phyloP scores from a whole-genome alignment of 1,139 yeast genomes.

The Geotrichum bryndzae region DNA sequence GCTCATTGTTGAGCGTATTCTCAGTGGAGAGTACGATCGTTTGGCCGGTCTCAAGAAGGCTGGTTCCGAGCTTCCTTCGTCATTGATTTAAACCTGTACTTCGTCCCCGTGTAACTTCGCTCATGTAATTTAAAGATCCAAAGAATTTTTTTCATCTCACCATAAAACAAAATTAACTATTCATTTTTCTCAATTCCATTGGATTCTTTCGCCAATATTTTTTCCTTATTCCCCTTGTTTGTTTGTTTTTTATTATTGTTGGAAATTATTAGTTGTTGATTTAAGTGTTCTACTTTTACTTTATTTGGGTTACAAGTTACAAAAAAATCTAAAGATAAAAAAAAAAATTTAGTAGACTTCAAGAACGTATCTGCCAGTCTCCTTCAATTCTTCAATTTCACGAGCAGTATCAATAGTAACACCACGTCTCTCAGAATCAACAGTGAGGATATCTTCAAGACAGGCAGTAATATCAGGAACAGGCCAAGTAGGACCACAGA shows the following conservation, averaged over 20 bases:
- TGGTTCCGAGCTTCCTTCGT: constrained; percentile 34
- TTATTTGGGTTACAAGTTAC: background rate
- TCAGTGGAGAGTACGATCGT: constrained; percentile 80
- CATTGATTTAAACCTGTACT: constrained; percentile 28
- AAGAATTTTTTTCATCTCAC: background rate
- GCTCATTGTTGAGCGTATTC: constrained; percentile 71
- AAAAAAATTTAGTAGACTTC: constrained; percentile 64
- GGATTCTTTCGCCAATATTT: background rate
- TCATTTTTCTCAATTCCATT: background rate
- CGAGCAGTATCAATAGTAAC: constrained; percentile 64
- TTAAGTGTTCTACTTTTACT: background rate
- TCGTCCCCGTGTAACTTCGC: background rate
- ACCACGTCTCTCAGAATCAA: constrained; percentile 66
- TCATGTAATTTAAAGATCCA: background rate
- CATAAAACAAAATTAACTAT: background rate
- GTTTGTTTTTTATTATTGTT: background rate
- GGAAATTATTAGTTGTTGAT: background rate
- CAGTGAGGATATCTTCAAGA: constrained; percentile 67
- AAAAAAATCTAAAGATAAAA: background rate
- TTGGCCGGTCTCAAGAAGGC: constrained; percentile 62
- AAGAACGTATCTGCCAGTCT: constrained; percentile 81
- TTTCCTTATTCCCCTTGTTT: background rate
- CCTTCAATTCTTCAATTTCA: constrained; percentile 90
- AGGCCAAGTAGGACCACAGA: constrained; percentile 99
- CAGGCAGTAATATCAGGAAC: constrained; percentile 95